Evolutionary conservation across 345 rosid species (phyloP).

Genomic region (Stellera chamaejasme): DNA sequence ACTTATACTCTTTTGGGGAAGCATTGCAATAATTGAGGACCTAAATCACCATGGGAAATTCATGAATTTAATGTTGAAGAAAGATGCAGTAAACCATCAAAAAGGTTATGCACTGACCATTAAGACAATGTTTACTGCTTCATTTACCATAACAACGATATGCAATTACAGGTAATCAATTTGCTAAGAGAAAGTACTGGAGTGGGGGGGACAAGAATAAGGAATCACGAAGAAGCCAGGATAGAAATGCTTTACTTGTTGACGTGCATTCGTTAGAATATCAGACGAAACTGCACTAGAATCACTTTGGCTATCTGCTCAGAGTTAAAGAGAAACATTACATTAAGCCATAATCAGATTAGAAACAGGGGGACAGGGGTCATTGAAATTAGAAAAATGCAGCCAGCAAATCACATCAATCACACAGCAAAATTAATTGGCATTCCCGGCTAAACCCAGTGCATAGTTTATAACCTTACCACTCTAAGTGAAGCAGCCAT

Average conservation of each 20-base stretch:
- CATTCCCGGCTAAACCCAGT: no score
- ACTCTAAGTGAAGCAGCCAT: no score
- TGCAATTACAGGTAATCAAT: not conserved
- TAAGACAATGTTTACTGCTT: not conserved
- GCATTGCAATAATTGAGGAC: slow-evolving; percentile 90
- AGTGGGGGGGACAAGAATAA: not conserved
- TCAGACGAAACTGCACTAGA: slow-evolving; percentile 58
- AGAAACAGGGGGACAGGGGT: not conserved
- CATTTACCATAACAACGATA: not conserved
- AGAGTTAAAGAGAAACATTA: slow-evolving; percentile 19
- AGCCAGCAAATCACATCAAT: no score
- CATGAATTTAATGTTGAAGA: not conserved
- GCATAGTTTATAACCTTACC: no score
- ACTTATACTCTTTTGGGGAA: slow-evolving; percentile 67
- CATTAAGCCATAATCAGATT: not conserved
- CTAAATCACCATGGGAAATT: slow-evolving; percentile 22
- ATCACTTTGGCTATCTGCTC: slow-evolving; percentile 82
- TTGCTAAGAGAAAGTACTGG: not conserved
- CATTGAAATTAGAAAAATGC: no score
- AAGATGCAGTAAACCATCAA: not conserved
- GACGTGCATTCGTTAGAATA: slow-evolving; percentile 62
- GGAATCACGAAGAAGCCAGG: not conserved
- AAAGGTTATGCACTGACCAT: not conserved
- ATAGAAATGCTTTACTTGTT: slow-evolving; percentile 42
- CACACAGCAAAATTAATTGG: no score